These are phyloP conservation scores for Anisogramma anomala DNA, from an alignment of 2,329 filamentous ascomycete species.

Conservation along the genomic window DNA sequence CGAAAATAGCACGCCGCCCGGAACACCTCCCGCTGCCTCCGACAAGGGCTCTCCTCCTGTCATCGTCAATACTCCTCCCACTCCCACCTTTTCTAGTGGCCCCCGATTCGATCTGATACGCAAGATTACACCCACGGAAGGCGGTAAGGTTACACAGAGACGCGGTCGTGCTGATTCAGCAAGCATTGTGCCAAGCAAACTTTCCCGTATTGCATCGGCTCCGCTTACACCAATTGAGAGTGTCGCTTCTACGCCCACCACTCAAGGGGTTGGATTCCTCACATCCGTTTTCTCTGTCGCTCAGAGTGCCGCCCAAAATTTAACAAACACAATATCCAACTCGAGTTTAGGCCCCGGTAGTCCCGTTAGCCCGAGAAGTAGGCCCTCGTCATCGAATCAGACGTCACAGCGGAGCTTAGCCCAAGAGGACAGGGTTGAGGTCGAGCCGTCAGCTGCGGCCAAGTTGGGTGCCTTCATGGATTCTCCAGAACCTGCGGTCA, in stretches of 20 bases:
- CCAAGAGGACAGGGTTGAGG: conserved; percentile 28
- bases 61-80: conserved; percentile 57
- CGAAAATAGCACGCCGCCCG: conserved; percentile 26
- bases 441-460: conserved; percentile 32
- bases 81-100: conserved; percentile 38
- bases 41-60: conserved; percentile 39
- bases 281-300: conserved; percentile 86
- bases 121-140: conserved; percentile 18
- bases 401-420: conserved; percentile 17
- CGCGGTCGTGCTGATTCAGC: conserved; percentile 42
- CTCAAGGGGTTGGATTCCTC: conserved; percentile 63
- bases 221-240: conserved; percentile 67
- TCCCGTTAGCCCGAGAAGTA: conserved; percentile 28
- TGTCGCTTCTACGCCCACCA: conserved; percentile 36
- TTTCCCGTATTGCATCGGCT: conserved; percentile 62
- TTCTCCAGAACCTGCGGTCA: conserved; percentile 64
- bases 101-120: conserved; percentile 18
- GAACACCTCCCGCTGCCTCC: conserved; percentile 37
- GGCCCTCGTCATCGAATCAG: neutral
- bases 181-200: conserved; percentile 64
- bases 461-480: conserved; percentile 31
- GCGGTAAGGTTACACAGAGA: conserved; percentile 57
- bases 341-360: conserved; percentile 43
- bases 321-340: conserved; percentile 65
- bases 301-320: conserved; percentile 73